phyloP scores from a whole-genome alignment of 2,329 filamentous ascomycete genomes.

The Nemania diffusa region DNA sequence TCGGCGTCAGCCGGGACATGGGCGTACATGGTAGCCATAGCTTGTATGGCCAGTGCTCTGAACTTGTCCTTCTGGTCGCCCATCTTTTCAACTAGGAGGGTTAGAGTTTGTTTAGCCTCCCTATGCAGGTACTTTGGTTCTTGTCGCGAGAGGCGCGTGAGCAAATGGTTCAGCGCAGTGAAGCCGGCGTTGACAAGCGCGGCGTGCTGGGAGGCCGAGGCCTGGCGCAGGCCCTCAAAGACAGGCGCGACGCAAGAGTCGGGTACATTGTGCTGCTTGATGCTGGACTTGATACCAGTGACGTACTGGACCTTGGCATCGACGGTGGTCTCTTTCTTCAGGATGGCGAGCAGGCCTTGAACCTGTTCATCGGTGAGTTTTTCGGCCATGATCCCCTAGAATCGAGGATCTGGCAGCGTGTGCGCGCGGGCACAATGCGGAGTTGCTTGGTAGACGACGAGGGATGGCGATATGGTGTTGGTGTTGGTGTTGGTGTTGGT shows the following conservation, averaged over 20 bases:
- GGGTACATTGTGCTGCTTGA: conserved; percentile 92
- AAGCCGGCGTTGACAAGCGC: conserved; percentile 84
- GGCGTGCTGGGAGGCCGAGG: conserved; percentile 80
- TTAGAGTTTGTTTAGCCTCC: conserved; percentile 76
- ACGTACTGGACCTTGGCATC: conserved; percentile 78
- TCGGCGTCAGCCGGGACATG: conserved; percentile 79
- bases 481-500: background rate
- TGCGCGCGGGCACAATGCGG: conserved; percentile 33
- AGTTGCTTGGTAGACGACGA: conserved; percentile 8
- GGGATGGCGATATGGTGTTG: background rate
- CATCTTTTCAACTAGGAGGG: conserved; percentile 83
- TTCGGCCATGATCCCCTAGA: conserved; percentile 59
- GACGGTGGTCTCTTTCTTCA: conserved; percentile 71
- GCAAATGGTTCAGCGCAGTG: conserved; percentile 85
- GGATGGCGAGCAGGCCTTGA: conserved; percentile 61
- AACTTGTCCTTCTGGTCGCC: conserved; percentile 90
- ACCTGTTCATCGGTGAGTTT: conserved; percentile 70
- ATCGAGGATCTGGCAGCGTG: conserved; percentile 43
- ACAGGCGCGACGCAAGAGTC: conserved; percentile 76
- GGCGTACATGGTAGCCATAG: conserved; percentile 80
- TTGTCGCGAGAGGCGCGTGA: conserved; percentile 87
- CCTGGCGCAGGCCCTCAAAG: conserved; percentile 83
- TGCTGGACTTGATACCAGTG: conserved; percentile 81
- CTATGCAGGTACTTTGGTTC: conserved; percentile 78
- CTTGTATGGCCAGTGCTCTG: conserved; percentile 76